Base-by-base conservation (phyloP, 768 basidiomycete genomes). In the Lactifluus pinguis region DNA sequence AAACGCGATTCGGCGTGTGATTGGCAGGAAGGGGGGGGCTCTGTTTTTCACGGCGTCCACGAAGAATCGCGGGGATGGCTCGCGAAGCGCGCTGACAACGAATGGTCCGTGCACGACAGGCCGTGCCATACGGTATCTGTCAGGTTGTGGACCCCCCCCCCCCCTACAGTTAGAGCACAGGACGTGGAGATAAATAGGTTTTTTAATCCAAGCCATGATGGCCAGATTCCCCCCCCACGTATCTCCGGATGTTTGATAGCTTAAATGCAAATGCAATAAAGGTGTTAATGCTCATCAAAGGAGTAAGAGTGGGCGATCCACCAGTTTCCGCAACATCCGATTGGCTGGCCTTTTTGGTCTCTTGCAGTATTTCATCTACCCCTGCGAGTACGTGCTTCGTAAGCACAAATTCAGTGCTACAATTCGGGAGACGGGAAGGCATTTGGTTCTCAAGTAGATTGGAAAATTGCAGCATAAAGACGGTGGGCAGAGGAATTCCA, bases 151-250 rank as follows among this genome's bases (percentile, higher is more conserved):
- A n/a, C n/a, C n/a, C n/a, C n/a, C n/a, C n/a, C n/a, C n/a, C n/a
- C n/a, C 56, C 21, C 21, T 36, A 42, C 48, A 36, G 42, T 14
- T 38, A 25, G 21, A 17, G 47, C 53, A 45, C 51, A 52, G 6
- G 25, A 10, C 15, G 59, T 62, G 61, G 61, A 58, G 47, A 57
- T 62, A 53, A 32, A 42, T 49, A 36, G 56, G 56, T 17, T 34
- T 38, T 25, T 53, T 52, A 50, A 51, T 45, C 42, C 34, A 36
- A 38, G 49, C 41, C 21, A 39, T 47, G 52, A 13, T 51, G 13
- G 25, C 36, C 60, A 57, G 55, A 39, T 11, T 48, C 55, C 44
- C 38, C 44, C 38, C 47, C 38, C 47, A n/a, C 54, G 50, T 61
- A 53, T 61, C 38, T 57, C 60, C 49, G 60, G 50, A n/a, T 47